Percentiles rank a stretch among this genome's conserved stretches.
Conservation (phyloP, 169 alveolate species). For the Plasmodium yoelii region DNA sequence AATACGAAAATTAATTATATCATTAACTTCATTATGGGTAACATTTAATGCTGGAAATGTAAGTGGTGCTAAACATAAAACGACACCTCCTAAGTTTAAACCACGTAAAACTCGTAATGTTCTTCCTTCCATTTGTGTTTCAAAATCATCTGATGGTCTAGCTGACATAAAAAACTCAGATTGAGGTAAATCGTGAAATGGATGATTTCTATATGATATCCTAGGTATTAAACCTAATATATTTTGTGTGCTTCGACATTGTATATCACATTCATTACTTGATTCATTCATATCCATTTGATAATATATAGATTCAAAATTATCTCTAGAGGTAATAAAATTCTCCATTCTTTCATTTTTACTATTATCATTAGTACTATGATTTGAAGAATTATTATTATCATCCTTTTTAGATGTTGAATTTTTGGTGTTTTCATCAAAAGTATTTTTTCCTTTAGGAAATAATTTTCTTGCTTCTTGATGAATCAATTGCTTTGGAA, state of each 20-base stretch:
- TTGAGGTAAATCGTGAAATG: constrained; percentile 83
- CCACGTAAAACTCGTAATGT: constrained; percentile 86
- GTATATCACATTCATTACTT: constrained; percentile 71
- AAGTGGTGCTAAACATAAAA: constrained; percentile 90
- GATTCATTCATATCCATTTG: constrained; percentile 51
- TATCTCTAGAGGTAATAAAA: constrained; percentile 27
- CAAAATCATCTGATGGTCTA: constrained; percentile 85
- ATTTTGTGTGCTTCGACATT: constrained; percentile 62
- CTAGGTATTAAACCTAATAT: constrained; percentile 52
- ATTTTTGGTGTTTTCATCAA: constrained; percentile 14
- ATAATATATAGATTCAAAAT: constrained; percentile 18
- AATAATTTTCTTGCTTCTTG: constrained; percentile 49
- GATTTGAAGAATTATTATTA: neutral
- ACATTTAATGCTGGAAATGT: constrained; percentile 86
- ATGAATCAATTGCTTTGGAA: constrained; percentile 53
- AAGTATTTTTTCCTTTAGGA: neutral
- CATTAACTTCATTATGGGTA: constrained; percentile 79
- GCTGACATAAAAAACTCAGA: constrained; percentile 86
- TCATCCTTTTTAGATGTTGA: neutral
- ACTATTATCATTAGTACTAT: constrained; percentile 1
- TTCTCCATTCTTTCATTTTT: constrained; percentile 20
- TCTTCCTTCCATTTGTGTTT: constrained; percentile 84
- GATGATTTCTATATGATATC: constrained; percentile 77
- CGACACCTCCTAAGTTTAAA: constrained; percentile 90
- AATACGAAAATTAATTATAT: constrained; percentile 86